These are phyloP conservation scores for Gnomoniopsis smithogilvyi DNA, from an alignment of 2,329 filamentous ascomycete genomes.

Conservation along the genomic window DNA sequence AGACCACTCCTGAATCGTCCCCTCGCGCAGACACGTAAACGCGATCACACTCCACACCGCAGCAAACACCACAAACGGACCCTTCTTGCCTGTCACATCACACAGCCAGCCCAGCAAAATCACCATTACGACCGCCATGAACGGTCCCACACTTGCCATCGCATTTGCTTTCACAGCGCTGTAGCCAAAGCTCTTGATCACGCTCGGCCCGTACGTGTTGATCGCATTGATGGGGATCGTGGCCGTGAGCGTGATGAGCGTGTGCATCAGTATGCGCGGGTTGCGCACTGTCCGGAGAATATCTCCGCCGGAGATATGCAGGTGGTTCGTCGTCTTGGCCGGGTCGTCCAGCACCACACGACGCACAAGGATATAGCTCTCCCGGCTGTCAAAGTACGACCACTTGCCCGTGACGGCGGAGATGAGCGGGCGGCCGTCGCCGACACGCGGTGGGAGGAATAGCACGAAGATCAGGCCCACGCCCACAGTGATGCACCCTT, in stretches of 20 bases:
- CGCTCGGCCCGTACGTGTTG: slow-evolving; percentile 50
- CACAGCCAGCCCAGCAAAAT: slow-evolving; percentile 50
- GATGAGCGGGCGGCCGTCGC: slow-evolving; percentile 33
- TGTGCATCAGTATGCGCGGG: slow-evolving; percentile 49
- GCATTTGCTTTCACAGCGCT: slow-evolving; percentile 46
- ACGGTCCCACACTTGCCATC: slow-evolving; percentile 48
- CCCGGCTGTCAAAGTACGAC: slow-evolving; percentile 40
- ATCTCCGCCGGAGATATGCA: slow-evolving; percentile 34
- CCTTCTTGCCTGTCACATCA: slow-evolving; percentile 42
- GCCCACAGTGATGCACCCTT: slow-evolving; percentile 29
- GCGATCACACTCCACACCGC: slow-evolving; percentile 33
- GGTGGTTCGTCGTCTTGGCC: slow-evolving; percentile 30
- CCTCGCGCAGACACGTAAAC: slow-evolving; percentile 25
- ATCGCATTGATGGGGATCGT: slow-evolving; percentile 45
- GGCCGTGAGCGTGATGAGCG: slow-evolving; percentile 46
- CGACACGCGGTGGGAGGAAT: slow-evolving; percentile 32
- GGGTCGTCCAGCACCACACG: slow-evolving; percentile 43
- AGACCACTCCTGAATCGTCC: slow-evolving; percentile 13
- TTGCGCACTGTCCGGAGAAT: slow-evolving; percentile 36
- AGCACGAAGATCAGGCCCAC: slow-evolving; percentile 27
- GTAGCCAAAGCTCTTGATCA: slow-evolving; percentile 52
- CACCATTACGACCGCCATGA: slow-evolving; percentile 48
- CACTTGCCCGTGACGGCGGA: slow-evolving; percentile 28
- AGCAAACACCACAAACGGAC: slow-evolving; percentile 45
- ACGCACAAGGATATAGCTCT: slow-evolving; percentile 36